phyloP scores from a whole-genome alignment of 495 filamentous ascomycete genomes.

The Aspergillus baeticus region DNA sequence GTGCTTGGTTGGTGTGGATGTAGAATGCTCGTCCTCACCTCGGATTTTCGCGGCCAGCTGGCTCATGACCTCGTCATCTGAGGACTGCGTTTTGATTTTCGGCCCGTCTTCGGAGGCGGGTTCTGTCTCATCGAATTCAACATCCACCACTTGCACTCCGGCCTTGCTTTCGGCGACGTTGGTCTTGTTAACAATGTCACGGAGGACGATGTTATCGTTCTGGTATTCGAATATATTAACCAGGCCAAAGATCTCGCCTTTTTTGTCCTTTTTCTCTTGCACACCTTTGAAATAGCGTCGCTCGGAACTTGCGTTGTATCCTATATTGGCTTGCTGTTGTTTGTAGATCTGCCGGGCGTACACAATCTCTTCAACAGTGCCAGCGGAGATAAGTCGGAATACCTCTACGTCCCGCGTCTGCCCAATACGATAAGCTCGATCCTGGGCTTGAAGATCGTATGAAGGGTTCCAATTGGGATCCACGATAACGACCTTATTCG shows the following conservation, averaged over 20 bases:
- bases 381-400: constrained; percentile 87
- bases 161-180: constrained; percentile 91
- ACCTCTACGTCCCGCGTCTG: constrained; percentile 94
- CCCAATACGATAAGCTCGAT: constrained; percentile 94
- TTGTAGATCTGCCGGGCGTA: constrained; percentile 99
- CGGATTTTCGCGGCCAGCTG: constrained; percentile 73
- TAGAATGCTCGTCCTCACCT: constrained; percentile 35
- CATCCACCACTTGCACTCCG: constrained; percentile 73
- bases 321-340: constrained; percentile 97
- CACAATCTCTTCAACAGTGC: constrained; percentile 96
- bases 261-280: constrained; percentile 74
- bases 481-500: constrained; percentile 96
- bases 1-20: constrained; percentile 41
- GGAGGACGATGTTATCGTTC: constrained; percentile 73
- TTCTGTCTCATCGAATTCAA: constrained; percentile 64
- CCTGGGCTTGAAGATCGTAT: constrained; percentile 92
- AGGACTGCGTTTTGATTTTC: constrained; percentile 20
- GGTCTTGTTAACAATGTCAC: constrained; percentile 96
- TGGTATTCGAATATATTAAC: constrained; percentile 84
- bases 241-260: constrained; percentile 94
- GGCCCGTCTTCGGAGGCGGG: constrained; percentile 30
- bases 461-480: constrained; percentile 98
- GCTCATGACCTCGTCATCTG: constrained; percentile 67
- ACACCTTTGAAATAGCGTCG: constrained; percentile 95
- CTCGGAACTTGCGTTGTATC: constrained; percentile 88